These are phyloP conservation scores for Phytophthora tentaculata DNA, from an alignment of 352 stramenopile species.

Conservation along the genomic window DNA sequence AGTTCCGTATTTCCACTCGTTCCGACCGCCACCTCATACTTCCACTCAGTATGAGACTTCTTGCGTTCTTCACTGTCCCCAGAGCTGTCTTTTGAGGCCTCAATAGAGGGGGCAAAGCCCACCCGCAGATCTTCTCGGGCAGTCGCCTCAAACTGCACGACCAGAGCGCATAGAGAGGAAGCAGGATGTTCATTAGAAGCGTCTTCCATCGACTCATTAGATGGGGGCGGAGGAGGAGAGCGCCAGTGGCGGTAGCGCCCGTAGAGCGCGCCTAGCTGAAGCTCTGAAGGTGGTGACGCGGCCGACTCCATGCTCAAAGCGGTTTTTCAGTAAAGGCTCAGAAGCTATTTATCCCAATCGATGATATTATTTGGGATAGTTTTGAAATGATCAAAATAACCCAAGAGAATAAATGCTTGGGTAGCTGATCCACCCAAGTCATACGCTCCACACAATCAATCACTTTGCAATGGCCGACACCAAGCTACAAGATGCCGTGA, in stretches of 20 bases:
- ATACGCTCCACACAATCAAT: conserved; percentile 17
- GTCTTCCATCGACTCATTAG: conserved; percentile 7
- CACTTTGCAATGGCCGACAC: conserved; percentile 74
- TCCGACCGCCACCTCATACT: conserved; percentile 70
- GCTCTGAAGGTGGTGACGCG: conserved; percentile 39
- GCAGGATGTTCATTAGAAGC: conserved; percentile 15
- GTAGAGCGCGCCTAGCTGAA: conserved; percentile 58
- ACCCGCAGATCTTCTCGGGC: conserved; percentile 73
- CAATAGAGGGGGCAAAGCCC: conserved; percentile 52
- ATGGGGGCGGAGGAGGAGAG: neutral
- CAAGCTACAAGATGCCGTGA: conserved; percentile 85
- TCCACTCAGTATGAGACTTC: conserved; percentile 44
- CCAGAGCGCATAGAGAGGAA: conserved; percentile 38
- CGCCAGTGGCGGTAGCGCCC: conserved; percentile 65
- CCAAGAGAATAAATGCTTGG: neutral
- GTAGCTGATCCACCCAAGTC: conserved; percentile 2
- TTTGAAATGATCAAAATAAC: neutral
- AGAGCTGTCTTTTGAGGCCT: conserved; percentile 12
- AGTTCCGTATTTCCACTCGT: conserved; percentile 81
- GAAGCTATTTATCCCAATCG: no score
- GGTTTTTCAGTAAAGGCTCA: conserved; percentile 1
- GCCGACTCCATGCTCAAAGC: conserved; percentile 24
- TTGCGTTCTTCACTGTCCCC: conserved; percentile 18
- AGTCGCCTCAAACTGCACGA: conserved; percentile 75
- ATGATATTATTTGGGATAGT: no score